phyloP scores from a whole-genome alignment of 2,329 filamentous ascomycete species.

The Hypoxylon sp. region DNA sequence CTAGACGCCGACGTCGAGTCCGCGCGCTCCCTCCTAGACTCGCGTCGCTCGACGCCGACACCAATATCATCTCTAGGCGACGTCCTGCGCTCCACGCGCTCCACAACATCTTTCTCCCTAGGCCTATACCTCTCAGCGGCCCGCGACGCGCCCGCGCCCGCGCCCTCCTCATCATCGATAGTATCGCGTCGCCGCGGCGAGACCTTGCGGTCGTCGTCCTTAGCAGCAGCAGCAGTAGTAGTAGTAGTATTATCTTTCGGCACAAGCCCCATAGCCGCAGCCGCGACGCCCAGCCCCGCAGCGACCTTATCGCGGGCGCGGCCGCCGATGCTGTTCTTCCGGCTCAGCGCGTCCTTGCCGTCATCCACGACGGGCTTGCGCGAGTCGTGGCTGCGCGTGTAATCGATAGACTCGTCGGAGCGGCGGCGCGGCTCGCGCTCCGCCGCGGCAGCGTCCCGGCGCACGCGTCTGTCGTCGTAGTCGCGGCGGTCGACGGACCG shows the following conservation, averaged over 20 bases:
- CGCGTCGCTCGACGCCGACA: conserved; percentile 49
- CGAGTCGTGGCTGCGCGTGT: conserved; percentile 46
- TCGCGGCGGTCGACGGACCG: conserved; percentile 53
- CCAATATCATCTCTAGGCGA: conserved; percentile 48
- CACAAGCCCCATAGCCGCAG: conserved; percentile 64
- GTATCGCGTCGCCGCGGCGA: conserved; percentile 52
- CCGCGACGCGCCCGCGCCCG: conserved; percentile 36
- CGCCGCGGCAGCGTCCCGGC: conserved; percentile 53
- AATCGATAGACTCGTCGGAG: conserved; percentile 52
- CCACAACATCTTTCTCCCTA: conserved; percentile 49
- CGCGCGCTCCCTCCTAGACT: conserved; percentile 45
- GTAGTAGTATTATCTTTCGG: conserved; percentile 53
- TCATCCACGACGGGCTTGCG: conserved; percentile 40
- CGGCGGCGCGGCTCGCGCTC: conserved; percentile 52
- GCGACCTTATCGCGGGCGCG: conserved; percentile 65
- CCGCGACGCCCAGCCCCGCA: conserved; percentile 64
- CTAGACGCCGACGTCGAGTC: conserved; percentile 44
- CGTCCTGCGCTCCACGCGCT: conserved; percentile 45
- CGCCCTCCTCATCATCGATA: conserved; percentile 47
- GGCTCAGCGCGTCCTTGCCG: conserved; percentile 54
- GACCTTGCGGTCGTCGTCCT: conserved; percentile 54
- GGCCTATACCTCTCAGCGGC: conserved; percentile 52
- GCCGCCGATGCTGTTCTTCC: conserved; percentile 58
- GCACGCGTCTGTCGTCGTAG: conserved; percentile 62
- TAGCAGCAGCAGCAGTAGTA: conserved; percentile 51